Base-by-base conservation (phyloP, 2,329 filamentous ascomycete genomes). In the Nemania abortiva region DNA sequence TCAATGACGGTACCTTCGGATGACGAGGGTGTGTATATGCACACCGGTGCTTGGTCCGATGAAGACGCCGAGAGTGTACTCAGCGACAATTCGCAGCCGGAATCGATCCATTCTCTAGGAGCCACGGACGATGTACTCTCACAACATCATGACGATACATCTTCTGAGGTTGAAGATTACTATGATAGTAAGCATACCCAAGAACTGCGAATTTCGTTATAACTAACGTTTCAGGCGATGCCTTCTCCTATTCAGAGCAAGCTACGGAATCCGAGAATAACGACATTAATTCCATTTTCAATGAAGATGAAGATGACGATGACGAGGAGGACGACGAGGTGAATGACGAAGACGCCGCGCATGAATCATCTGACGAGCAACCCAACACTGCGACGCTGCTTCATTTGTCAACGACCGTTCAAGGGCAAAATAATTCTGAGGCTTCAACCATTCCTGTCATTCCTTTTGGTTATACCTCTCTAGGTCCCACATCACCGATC, bases 141-240 rank as follows among this genome's bases (percentile, higher is more conserved):
- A 22, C 47, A 1, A 61, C 47, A n/a, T 4, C 42, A 20, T 49
- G 60, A 68, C 57, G 63, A 54, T 18, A 63, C 18, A 6, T 42
- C 47, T 15, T 73, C 71, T n/a, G 70, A 63, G 7, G n/a, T 65
- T 10, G 58, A 37, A 18, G 49, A 70, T 15, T 60, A 64, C 10
- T 57, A 68, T 37, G 65, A 73, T 9, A 64, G 74, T 75, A 70
- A 65, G 59, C 27, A 45, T 29, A 27, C 34, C 18, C 13, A 22
- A 27, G 49, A 31, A 11, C 54, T 53, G 27, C 59, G 27, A 13
- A 29, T n/a, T 52, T 42, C 27, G 45, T 15, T 27, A 2, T 57
- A 22, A 37, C 53, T 57, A 42, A 39, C 9, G 6, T 37, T 13
- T 10, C 24, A 55, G 9, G 22, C 10, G 15, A 27, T 34, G n/a